Evolutionary conservation across 192 early-diverging fungal species (phyloP).

Genomic region (Coemansia sp.): DNA sequence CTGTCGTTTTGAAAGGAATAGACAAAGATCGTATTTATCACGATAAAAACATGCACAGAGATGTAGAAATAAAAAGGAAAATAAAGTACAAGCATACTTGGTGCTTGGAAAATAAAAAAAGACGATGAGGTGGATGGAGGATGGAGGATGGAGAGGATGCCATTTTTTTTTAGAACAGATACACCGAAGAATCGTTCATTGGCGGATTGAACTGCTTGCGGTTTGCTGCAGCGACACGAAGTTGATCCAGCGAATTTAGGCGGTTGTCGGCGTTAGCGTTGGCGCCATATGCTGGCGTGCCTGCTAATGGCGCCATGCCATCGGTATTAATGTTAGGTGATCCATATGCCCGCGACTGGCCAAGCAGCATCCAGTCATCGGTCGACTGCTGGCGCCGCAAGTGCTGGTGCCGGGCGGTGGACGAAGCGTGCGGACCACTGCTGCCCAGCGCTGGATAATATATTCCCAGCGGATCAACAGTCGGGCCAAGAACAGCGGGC

Average conservation of each 20-base stretch:
- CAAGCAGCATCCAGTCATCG: conserved; percentile 36
- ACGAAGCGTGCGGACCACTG: conserved; percentile 1
- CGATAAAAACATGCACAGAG: neutral
- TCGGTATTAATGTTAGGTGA: neutral
- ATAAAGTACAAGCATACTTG: conserved; percentile 5
- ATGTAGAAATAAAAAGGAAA: neutral
- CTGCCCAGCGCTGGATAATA: conserved; percentile 11
- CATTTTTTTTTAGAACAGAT: neutral
- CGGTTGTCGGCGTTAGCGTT: neutral
- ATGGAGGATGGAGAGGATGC: neutral
- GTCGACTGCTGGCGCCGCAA: conserved; percentile 47
- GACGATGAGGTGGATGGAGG: neutral
- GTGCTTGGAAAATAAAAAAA: conserved; percentile 10
- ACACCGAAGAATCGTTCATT: conserved; percentile 5
- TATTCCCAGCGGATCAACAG: conserved; percentile 15
- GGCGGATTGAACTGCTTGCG: conserved; percentile 7
- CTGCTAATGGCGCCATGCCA: neutral
- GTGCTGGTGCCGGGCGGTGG: conserved; percentile 25
- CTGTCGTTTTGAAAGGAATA: neutral
- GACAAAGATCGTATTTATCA: too few relatives aligned
- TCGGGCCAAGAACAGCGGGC: conserved; percentile 1
- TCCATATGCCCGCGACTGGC: conserved; percentile 7
- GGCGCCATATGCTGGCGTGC: neutral
- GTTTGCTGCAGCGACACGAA: conserved; percentile 6
- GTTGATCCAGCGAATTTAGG: neutral